Conservation (phyloP, 2,329 filamentous ascomycete genomes). For the Epicoccum nigrum region DNA sequence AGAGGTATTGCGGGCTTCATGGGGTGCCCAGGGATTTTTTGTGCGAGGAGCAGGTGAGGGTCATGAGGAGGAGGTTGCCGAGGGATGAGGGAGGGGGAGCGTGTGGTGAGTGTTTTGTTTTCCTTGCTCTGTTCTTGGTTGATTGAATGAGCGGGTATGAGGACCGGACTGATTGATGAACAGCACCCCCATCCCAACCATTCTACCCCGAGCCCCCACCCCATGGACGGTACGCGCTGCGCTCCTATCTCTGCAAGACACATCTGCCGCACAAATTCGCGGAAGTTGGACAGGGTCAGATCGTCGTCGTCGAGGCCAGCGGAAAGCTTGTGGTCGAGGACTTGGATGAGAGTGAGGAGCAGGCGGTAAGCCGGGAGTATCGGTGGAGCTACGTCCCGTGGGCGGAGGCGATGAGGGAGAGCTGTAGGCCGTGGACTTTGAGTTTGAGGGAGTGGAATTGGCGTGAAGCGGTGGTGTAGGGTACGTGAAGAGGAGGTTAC, state of each 20-base stretch:
- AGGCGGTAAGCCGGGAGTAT: slow-evolving; percentile 7
- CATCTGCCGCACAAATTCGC: slow-evolving; percentile 28
- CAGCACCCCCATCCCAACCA: slow-evolving; percentile 26
- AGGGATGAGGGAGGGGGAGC: not conserved
- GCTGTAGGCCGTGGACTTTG: slow-evolving; percentile 22
- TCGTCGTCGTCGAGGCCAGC: slow-evolving; percentile 25
- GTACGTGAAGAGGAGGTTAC: no score
- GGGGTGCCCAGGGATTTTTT: slow-evolving; percentile 34
- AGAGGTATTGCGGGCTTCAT: slow-evolving; percentile 27
- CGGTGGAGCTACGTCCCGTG: slow-evolving; percentile 40
- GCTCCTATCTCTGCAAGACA: slow-evolving; percentile 11
- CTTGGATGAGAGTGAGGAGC: not conserved
- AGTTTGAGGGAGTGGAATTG: slow-evolving; percentile 19
- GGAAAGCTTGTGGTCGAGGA: slow-evolving; percentile 25
- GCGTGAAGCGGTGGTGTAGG: no score
- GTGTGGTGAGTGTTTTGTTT: not conserved
- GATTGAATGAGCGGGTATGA: no score
- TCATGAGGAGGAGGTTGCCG: slow-evolving; percentile 27
- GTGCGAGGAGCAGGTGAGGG: slow-evolving; percentile 24
- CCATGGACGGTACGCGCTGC: slow-evolving; percentile 26
- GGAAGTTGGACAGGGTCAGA: not conserved
- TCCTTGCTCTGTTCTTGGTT: not conserved
- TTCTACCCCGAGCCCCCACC: slow-evolving; percentile 36
- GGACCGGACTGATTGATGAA: no score
- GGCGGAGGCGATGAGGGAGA: slow-evolving; percentile 35